Evolutionary conservation across 148 eudicot genomes (phyloP).

Genomic region (Arctostaphylos glauca): DNA sequence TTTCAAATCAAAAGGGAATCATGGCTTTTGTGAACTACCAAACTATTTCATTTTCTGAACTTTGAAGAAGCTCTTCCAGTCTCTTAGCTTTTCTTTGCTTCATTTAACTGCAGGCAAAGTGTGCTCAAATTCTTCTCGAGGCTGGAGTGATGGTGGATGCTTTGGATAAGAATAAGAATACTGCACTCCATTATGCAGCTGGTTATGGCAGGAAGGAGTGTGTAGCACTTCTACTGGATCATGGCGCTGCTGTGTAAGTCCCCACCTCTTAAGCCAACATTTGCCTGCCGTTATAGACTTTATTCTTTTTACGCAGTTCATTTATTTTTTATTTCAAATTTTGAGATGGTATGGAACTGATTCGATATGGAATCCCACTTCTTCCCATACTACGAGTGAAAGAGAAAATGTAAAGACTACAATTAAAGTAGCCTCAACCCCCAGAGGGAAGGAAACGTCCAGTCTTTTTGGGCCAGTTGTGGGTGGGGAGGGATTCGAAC

Average conservation of each 20-base stretch:
- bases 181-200: slow-evolving; percentile 99
- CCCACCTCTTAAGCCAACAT: not conserved
- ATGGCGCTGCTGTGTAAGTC: slow-evolving; percentile 97
- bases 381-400: too few relatives aligned
- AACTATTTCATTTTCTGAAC: not conserved
- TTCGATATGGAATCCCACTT: too few relatives aligned
- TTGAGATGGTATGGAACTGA: too few relatives aligned
- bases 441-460: too few relatives aligned
- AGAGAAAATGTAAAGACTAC: too few relatives aligned
- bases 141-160: slow-evolving; percentile 95
- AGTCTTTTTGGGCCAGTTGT: too few relatives aligned
- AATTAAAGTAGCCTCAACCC: too few relatives aligned
- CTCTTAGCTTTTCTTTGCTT: not conserved
- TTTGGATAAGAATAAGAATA: slow-evolving; percentile 92
- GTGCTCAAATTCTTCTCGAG: slow-evolving; percentile 85
- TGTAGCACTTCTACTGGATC: slow-evolving; percentile 82
- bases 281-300: not conserved
- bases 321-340: not conserved
- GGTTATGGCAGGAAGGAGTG: slow-evolving; percentile 99
- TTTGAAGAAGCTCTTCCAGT: not conserved
- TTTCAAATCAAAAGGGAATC: not conserved
- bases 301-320: not conserved
- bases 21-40: not conserved
- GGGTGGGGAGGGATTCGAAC: too few relatives aligned
- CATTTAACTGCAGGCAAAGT: slow-evolving; percentile 56